Evolutionary conservation across 2,329 filamentous ascomycete genomes (phyloP), one percentile per base, ranked within the genome.

Genomic region (Ambrosiella xylebori): DNA sequence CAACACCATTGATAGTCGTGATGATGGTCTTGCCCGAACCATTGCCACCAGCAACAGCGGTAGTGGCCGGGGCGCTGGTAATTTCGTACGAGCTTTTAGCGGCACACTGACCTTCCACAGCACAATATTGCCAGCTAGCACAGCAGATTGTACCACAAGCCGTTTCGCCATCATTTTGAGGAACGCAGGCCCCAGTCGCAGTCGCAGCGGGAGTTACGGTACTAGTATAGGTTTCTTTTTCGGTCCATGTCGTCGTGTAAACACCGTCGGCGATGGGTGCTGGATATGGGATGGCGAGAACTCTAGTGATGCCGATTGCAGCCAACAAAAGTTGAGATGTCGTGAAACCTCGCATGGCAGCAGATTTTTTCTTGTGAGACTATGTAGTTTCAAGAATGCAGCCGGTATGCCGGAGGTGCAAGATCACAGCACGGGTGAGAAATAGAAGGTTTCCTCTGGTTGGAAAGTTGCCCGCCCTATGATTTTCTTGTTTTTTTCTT

Each of bases 131-230:
- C 70, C 78, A 79, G 61, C 72, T 77, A 27, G 79, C 78, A 68
- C 86, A 91, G 74, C 86, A 90, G 60, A 83, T 82, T 56, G 67
- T 66, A 38, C 85, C 85, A 66, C 86, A 90, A 2, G 78, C 74
- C 7, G 76, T 76, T 68, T 86, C 71, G 58, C 77, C 75, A 3
- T 72, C 68, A n/a, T 71, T 71, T 54, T 68, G 66, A 1, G 80
- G 78, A 0, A 74, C 67, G 66, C 80, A 84, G 62, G 72, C 66
- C 44, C 68, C 71, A 19, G 72, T 71, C 4, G 74, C 44, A 5
- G 70, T 73, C 1, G 71, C 71, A 17, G 70, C 68, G 4, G 74
- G 64, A 73, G 71, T 78, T 66, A 74, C 69, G 36, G 79, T 82
- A 66, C 75, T 81, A 59, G 81, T 84, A 66, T 72, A 79, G 1